phyloP scores from a whole-genome alignment of 2,329 filamentous ascomycete species.

The Verticillium longisporum region DNA sequence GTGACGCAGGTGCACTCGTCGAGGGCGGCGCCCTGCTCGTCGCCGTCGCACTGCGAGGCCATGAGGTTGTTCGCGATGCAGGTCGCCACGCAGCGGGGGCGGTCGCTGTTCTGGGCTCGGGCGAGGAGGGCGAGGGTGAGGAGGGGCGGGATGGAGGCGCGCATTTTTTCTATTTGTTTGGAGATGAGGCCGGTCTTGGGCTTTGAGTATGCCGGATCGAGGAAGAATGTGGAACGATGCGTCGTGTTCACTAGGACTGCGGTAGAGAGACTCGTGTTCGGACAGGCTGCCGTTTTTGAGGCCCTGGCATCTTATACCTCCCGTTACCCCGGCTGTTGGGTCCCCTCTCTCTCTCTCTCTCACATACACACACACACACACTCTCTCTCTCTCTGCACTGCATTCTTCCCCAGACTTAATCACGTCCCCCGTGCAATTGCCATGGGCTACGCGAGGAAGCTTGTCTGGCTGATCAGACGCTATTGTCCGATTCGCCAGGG shows the following conservation, averaged over 20 bases:
- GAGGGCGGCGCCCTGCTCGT: slow-evolving; percentile 5
- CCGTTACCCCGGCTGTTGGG: background rate
- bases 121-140: background rate
- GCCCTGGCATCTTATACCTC: background rate
- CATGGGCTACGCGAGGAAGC: background rate
- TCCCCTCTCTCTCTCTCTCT: background rate
- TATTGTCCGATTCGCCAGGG: background rate
- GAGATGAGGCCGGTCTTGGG: background rate
- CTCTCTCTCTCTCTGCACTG: no score
- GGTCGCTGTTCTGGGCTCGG: background rate
- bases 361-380: no score
- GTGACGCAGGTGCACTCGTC: slow-evolving; percentile 5
- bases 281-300: no score
- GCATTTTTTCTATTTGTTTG: background rate
- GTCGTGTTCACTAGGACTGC: no score
- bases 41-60: slow-evolving; percentile 8
- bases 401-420: background rate
- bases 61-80: slow-evolving; percentile 1
- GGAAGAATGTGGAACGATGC: no score
- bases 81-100: slow-evolving; percentile 1
- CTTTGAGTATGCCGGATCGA: no score
- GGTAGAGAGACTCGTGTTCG: no score
- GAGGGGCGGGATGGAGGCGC: background rate
- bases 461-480: background rate
- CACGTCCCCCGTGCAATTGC: no score